phyloP scores from a whole-genome alignment of 345 rosid genomes.

The Gynandropsis gynandra region DNA sequence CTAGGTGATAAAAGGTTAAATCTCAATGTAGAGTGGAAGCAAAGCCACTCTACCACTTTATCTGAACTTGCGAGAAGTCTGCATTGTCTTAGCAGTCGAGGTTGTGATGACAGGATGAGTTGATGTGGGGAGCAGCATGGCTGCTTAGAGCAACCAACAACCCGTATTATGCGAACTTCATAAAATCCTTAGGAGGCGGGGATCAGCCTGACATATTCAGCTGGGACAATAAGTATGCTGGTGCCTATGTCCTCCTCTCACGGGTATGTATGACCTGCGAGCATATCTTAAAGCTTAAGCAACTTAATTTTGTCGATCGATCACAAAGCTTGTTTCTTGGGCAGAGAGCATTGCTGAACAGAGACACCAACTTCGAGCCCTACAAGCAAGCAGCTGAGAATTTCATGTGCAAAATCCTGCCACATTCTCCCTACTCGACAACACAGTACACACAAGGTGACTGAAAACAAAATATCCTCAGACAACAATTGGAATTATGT shows the following conservation, averaged over 20 bases:
- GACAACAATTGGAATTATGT: neutral
- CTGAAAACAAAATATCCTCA: neutral
- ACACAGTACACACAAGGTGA: slow-evolving; percentile 78
- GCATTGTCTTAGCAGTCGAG: neutral
- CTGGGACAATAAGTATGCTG: slow-evolving; percentile 88
- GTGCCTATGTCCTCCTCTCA: slow-evolving; percentile 68
- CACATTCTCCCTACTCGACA: slow-evolving; percentile 64
- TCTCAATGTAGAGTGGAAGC: neutral
- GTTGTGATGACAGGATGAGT: slow-evolving; percentile 53
- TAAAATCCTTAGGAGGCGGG: slow-evolving; percentile 61
- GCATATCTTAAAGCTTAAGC: slow-evolving; percentile 1
- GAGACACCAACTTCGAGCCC: slow-evolving; percentile 49
- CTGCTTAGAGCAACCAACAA: slow-evolving; percentile 61
- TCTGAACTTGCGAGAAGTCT: neutral
- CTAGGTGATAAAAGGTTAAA: neutral
- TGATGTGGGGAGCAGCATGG: slow-evolving; percentile 91
- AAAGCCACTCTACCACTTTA: neutral
- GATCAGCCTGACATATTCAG: slow-evolving; percentile 73
- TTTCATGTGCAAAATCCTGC: slow-evolving; percentile 79
- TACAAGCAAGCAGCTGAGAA: slow-evolving; percentile 66
- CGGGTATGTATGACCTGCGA: slow-evolving; percentile 31
- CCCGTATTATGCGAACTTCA: slow-evolving; percentile 42
- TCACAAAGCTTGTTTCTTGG: slow-evolving; percentile 39
- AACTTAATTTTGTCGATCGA: slow-evolving; percentile 18
- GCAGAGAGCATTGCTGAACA: slow-evolving; percentile 30